phyloP scores from a whole-genome alignment of 148 eudicot species.

The Pouteria glomerata region DNA sequence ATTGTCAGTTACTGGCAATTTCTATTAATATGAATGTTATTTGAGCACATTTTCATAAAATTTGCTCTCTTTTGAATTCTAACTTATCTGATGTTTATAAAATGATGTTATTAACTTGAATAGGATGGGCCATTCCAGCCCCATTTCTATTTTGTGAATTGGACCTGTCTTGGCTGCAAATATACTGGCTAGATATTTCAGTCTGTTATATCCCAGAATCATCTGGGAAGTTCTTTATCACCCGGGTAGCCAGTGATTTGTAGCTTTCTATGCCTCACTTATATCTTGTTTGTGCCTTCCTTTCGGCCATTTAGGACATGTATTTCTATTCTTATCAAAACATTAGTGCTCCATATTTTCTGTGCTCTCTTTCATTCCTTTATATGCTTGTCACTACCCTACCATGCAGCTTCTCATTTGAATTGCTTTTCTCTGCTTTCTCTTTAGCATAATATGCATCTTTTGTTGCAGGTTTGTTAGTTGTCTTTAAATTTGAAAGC shows the following conservation, averaged over 20 bases:
- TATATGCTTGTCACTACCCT: neutral
- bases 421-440: neutral
- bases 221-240: neutral
- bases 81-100: neutral
- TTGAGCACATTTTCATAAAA: neutral
- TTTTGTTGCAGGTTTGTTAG: conserved; percentile 15
- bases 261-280: neutral
- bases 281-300: neutral
- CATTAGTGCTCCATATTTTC: neutral
- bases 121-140: neutral
- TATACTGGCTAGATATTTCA: no score
- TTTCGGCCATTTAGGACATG: neutral
- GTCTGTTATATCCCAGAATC: neutral
- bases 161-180: conserved; percentile 4
- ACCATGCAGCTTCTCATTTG: neutral
- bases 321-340: neutral
- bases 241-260: no score
- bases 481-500: conserved; percentile 19
- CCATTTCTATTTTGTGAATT: neutral
- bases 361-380: neutral
- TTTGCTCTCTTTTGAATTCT: neutral
- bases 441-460: conserved; percentile 2
- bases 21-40: neutral
- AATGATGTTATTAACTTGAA: neutral
- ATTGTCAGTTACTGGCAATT: no score